Evolutionary conservation across 495 filamentous ascomycete genomes (phyloP).

Genomic region (Pyrenopolyporus hunteri): DNA sequence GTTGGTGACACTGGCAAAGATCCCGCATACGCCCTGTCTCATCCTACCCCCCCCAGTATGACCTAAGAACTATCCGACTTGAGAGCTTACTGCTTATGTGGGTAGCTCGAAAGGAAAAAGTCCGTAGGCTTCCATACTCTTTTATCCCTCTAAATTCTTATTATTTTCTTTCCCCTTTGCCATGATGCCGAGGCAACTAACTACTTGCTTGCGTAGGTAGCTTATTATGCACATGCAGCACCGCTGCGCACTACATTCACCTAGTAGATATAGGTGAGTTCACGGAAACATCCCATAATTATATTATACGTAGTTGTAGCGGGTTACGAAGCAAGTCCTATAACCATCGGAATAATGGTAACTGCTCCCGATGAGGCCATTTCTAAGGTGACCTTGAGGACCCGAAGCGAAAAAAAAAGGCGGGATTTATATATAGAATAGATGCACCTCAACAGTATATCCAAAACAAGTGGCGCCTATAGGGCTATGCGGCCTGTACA

Average conservation of each 20-base stretch:
- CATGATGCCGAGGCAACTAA: neutral
- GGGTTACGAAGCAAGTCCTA: neutral
- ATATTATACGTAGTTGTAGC: no score
- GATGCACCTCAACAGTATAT: neutral
- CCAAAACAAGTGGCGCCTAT: neutral
- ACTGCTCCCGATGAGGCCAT: no score
- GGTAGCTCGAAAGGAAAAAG: neutral
- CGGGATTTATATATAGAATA: neutral
- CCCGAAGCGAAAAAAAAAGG: neutral
- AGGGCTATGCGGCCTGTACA: neutral
- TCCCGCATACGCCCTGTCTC: neutral
- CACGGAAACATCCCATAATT: no score
- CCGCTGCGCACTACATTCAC: no score
- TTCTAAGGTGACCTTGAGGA: no score
- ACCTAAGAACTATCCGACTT: neutral
- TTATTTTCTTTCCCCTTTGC: no score
- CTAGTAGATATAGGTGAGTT: no score
- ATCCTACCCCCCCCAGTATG: neutral
- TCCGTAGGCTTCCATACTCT: neutral
- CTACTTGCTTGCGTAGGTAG: neutral
- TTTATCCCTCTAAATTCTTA: neutral
- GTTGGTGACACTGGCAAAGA: neutral
- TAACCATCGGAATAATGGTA: neutral
- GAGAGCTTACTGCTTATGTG: neutral
- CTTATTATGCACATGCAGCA: neutral